Conservation (phyloP, 495 filamentous ascomycete genomes). For the Xylaria bambusicola region DNA sequence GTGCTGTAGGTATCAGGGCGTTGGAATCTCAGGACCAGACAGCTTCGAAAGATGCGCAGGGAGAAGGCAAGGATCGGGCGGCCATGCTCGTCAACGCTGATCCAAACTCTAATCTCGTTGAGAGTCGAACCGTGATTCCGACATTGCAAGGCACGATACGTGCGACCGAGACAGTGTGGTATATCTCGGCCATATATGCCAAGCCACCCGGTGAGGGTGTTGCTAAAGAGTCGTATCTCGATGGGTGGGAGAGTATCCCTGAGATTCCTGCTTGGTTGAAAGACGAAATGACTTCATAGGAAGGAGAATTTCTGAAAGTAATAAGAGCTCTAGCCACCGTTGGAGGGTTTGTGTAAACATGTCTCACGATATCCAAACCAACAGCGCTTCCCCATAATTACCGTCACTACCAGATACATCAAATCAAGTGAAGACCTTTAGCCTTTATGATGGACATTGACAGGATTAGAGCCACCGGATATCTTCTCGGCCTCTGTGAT, state of each 20-base stretch:
- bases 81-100: constrained; percentile 71
- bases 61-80: constrained; percentile 38
- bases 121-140: constrained; percentile 69
- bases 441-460: no score
- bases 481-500: no score
- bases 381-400: no score
- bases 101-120: constrained; percentile 74
- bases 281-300: constrained; percentile 42
- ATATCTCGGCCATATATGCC: constrained; percentile 52
- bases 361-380: no score
- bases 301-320: background rate
- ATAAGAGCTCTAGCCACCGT: background rate
- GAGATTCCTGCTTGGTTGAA: constrained; percentile 57
- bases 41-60: constrained; percentile 45
- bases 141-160: constrained; percentile 57
- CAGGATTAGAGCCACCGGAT: no score
- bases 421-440: no score
- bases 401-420: no score
- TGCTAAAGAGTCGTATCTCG: constrained; percentile 42
- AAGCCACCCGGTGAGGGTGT: constrained; percentile 47
- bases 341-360: no score
- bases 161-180: constrained; percentile 51
- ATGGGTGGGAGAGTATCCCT: constrained; percentile 57
- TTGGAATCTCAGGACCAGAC: constrained; percentile 38
- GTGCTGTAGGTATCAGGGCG: constrained; percentile 70